A percentile compares a stretch with the other conserved stretches of the same genome.
Conservation (phyloP, 164 flowering plant genomes). For the Dillenia turbinata region DNA sequence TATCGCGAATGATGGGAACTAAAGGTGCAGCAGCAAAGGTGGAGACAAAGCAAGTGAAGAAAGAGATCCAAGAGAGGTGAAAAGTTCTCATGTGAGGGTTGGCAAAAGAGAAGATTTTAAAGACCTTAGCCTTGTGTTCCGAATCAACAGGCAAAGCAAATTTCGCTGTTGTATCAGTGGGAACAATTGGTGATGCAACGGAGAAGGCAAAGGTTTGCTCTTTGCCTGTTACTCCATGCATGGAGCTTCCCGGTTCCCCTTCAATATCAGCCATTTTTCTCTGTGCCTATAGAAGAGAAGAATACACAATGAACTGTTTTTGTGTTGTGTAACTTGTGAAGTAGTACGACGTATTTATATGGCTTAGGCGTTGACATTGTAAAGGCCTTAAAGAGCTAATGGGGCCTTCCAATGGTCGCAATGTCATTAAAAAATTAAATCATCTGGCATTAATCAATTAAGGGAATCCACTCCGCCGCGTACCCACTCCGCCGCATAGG, state of each 20-base stretch:
- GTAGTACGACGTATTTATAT: background rate
- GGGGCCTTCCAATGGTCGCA: conserved; percentile 13
- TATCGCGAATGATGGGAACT: conserved; percentile 83
- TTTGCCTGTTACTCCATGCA: conserved; percentile 48
- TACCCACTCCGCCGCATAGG: conserved; percentile 16
- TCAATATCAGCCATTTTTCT: conserved; percentile 18
- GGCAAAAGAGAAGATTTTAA: conserved; percentile 51
- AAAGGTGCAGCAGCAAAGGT: conserved; percentile 86
- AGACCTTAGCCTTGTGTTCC: conserved; percentile 64
- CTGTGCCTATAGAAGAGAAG: background rate
- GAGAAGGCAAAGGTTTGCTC: conserved; percentile 30
- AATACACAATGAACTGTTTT: too few relatives aligned
- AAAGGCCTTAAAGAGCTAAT: background rate
- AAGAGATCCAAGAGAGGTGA: conserved; percentile 77
- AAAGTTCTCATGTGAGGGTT: conserved; percentile 84
- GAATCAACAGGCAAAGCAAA: conserved; percentile 69
- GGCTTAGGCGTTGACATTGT: conserved; percentile 11
- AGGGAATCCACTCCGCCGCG: conserved; percentile 14
- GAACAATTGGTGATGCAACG: conserved; percentile 27
- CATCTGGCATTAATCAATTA: too few relatives aligned
- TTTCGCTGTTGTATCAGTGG: conserved; percentile 28
- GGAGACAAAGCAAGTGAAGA: conserved; percentile 77
- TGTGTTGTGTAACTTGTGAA: background rate
- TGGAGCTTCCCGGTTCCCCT: conserved; percentile 40
- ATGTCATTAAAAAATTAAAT: too few relatives aligned